phyloP scores from a whole-genome alignment of 2,329 filamentous ascomycete species.

The Xylariales sp. region DNA sequence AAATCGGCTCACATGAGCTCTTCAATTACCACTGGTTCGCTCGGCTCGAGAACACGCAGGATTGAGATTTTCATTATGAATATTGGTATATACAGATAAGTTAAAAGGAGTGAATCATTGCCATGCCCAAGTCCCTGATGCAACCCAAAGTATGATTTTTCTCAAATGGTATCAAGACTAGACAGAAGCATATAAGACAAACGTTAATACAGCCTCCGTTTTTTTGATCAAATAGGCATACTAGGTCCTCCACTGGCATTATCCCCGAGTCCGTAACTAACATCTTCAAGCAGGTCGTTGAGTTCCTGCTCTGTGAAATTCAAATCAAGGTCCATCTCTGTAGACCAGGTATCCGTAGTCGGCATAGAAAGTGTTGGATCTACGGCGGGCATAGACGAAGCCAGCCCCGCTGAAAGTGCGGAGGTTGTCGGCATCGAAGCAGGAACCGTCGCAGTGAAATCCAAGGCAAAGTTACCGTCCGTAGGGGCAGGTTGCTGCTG shows the following conservation, averaged over 20 bases:
- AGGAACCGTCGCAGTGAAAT: constrained; percentile 24
- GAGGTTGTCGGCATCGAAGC: constrained; percentile 29
- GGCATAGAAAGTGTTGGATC: constrained; percentile 19
- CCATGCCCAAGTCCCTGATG: constrained; percentile 13
- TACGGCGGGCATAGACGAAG: constrained; percentile 15
- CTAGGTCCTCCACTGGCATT: constrained; percentile 17
- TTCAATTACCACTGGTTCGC: neutral
- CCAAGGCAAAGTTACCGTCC: constrained; percentile 19
- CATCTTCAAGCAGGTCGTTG: constrained; percentile 46
- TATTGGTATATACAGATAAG: constrained; percentile 13
- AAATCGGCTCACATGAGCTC: neutral
- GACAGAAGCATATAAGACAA: constrained; percentile 23
- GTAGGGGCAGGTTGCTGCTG: constrained; percentile 13
- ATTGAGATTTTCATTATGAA: constrained; percentile 25
- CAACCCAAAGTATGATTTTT: constrained; percentile 22
- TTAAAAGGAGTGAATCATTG: constrained; percentile 20
- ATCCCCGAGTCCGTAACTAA: constrained; percentile 39
- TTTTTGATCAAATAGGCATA: constrained; percentile 32
- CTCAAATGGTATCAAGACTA: constrained; percentile 44
- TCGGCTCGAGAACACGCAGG: neutral
- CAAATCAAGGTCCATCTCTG: constrained; percentile 40
- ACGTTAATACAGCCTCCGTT: neutral
- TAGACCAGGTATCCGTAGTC: constrained; percentile 31
- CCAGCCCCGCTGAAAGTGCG: constrained; percentile 30
- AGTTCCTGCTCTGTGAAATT: constrained; percentile 49